Conservation (phyloP, 345 rosid genomes). For the Salix purpurea region DNA sequence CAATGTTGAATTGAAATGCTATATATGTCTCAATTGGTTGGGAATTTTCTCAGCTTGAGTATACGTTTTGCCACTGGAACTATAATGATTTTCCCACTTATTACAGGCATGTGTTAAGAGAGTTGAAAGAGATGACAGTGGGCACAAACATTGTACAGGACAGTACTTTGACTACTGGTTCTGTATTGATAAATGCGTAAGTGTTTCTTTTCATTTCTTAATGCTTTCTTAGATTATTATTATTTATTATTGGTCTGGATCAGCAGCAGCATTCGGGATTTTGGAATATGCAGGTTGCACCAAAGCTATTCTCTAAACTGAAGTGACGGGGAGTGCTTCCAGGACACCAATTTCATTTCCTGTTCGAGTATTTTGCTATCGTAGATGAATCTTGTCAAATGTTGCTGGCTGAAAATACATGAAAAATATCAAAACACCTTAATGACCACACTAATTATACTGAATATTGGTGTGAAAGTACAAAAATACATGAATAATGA, state of each 20-base stretch:
- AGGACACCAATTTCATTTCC: background rate
- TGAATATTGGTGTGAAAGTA: too few species aligned
- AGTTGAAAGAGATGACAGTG: slow-evolving; percentile 70
- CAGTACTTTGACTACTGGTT: slow-evolving; percentile 23
- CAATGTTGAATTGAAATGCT: background rate
- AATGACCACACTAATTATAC: rapidly evolving
- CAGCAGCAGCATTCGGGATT: background rate
- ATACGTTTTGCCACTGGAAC: background rate
- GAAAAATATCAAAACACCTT: too few species aligned
- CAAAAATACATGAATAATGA: too few species aligned
- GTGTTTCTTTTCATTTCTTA: background rate
- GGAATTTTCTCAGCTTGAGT: background rate
- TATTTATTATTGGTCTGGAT: background rate
- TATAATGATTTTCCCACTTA: background rate
- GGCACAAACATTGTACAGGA: slow-evolving; percentile 72
- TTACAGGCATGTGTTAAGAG: slow-evolving; percentile 82
- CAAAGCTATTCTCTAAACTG: slow-evolving; percentile 24
- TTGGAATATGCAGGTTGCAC: slow-evolving; percentile 33
- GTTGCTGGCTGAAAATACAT: background rate
- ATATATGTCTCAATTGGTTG: background rate
- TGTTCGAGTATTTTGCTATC: background rate
- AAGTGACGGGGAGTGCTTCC: slow-evolving; percentile 13
- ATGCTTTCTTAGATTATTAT: background rate
- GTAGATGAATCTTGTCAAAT: background rate
- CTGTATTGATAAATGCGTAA: slow-evolving; percentile 21